These are phyloP conservation scores for Gynochthodes officinalis DNA, from an alignment of 257 asterid genomes.

Conservation along the genomic window DNA sequence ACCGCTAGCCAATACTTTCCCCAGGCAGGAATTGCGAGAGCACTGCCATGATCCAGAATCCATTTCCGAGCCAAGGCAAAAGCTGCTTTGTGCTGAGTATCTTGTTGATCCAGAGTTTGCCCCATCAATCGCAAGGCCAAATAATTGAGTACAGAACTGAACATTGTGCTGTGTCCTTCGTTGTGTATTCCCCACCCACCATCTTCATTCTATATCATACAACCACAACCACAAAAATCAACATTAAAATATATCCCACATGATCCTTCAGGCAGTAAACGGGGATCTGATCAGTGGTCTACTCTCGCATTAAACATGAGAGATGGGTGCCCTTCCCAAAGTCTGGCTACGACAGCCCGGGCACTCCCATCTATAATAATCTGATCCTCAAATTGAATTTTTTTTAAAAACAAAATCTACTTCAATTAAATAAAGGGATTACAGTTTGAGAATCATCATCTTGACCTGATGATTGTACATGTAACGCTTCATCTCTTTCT, in stretches of 20 bases:
- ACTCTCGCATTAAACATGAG: too few relatives aligned
- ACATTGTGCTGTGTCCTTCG: slow-evolving; percentile 39
- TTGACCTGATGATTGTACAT: slow-evolving; percentile 42
- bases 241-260: too few relatives aligned
- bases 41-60: slow-evolving; percentile 46
- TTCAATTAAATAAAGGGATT: too few relatives aligned
- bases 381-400: too few relatives aligned
- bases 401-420: too few relatives aligned
- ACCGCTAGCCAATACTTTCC: slow-evolving; percentile 50
- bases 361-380: too few relatives aligned
- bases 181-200: slow-evolving; percentile 53
- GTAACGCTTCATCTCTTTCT: slow-evolving; percentile 39
- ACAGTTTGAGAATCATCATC: not conserved
- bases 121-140: slow-evolving; percentile 35
- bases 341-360: too few relatives aligned
- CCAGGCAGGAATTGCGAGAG: slow-evolving; percentile 38
- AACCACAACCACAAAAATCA: too few relatives aligned
- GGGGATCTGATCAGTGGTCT: too few relatives aligned
- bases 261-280: too few relatives aligned
- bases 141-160: slow-evolving; percentile 35
- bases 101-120: slow-evolving; percentile 18
- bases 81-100: slow-evolving; percentile 15
- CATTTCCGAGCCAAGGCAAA: slow-evolving; percentile 31
- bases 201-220: slow-evolving; percentile 35
- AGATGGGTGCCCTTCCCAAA: too few relatives aligned